phyloP scores from a whole-genome alignment of 169 alveolate genomes.

The Nephromyces sp. region DNA sequence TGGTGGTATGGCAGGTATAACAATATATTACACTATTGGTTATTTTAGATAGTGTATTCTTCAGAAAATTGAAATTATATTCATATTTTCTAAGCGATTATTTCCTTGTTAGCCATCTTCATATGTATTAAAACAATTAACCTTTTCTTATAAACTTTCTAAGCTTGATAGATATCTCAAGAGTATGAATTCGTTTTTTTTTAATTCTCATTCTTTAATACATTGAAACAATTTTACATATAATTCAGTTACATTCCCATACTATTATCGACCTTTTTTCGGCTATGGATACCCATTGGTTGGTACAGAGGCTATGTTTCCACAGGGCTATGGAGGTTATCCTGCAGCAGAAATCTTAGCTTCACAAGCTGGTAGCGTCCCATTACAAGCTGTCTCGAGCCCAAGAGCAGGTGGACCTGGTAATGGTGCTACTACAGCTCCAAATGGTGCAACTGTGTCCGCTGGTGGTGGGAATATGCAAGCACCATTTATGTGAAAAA shows the following conservation, averaged over 20 bases:
- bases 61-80: too few relatives aligned
- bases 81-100: too few relatives aligned
- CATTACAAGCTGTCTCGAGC: not conserved
- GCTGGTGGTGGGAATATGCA: too few relatives aligned
- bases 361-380: slow-evolving; percentile 9
- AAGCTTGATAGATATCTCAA: too few relatives aligned
- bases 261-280: slow-evolving; percentile 48
- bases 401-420: not conserved
- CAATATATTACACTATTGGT: not conserved
- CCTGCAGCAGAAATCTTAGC: slow-evolving; percentile 19
- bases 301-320: slow-evolving; percentile 47
- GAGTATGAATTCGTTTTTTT: too few relatives aligned
- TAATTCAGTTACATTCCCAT: slow-evolving; percentile 45
- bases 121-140: not conserved
- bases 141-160: too few relatives aligned
- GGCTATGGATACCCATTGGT: slow-evolving; percentile 47
- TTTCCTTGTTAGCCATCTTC: too few relatives aligned
- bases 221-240: too few relatives aligned
- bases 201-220: too few relatives aligned
- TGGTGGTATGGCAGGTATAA: slow-evolving; percentile 26
- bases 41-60: not conserved
- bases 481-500: too few relatives aligned
- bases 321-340: slow-evolving; percentile 44
- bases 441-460: not conserved
- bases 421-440: not conserved